Base-by-base conservation (phyloP, 2,329 filamentous ascomycete species). In the Scytalidium lignicola region DNA sequence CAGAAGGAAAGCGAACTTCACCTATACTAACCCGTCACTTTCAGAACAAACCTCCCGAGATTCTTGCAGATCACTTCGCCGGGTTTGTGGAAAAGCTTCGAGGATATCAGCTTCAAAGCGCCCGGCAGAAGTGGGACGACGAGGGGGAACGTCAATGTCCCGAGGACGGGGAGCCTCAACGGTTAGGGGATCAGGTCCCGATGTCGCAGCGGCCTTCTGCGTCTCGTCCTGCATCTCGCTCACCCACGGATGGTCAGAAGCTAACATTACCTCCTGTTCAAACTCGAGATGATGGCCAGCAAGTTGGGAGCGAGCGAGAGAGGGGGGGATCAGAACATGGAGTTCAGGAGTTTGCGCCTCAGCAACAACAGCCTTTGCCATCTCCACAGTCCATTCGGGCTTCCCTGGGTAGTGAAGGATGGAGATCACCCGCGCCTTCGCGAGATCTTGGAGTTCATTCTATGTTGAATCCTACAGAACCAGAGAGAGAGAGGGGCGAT, bases 141-240 rank as follows among this genome's bases (percentile, higher is more conserved):
- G 63, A 60, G 59, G 62, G 58, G 50, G 59, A 62, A 62, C 59
- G 73, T 80, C 79, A 74, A 83, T 83, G 80, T 77, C 68, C 73
- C 67, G 73, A 71, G 71, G 70, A 68, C 69, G 68, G 67, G 67
- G 72, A 70, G 69, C 68, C 70, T 65, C 69, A 68, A 68, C 67
- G 69, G 67, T 70, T 68, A 74, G 76, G 78, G 73, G 77, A 79
- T 69, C 74, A 74, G 75, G 70, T 70, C 72, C 76, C 78, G 72
- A 84, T 84, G 81, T 82, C 79, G 72, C 78, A 81, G 73, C 76
- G 74, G 71, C 75, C 73, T 62, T 67, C 74, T 74, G 72, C 71
- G 68, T 70, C 76, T 76, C 73, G 69, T 66, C 73, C 78, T 73
- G 68, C 71, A 65, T 76, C 77, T 69, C 75, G 70, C 52, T 64